Conservation (phyloP, 2,329 filamentous ascomycete species). For the Teratosphaeria epicoccoides region DNA sequence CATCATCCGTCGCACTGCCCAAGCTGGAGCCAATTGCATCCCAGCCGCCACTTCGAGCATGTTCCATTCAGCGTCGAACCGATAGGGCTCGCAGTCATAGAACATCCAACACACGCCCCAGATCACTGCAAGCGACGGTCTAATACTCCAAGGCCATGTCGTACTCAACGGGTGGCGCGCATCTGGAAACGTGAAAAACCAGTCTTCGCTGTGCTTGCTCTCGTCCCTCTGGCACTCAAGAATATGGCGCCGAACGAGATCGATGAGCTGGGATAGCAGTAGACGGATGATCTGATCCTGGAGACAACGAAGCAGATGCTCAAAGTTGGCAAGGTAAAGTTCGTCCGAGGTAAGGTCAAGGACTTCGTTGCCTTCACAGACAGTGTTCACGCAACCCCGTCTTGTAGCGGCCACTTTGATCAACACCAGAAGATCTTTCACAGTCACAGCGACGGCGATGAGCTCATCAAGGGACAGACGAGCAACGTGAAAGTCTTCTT, state of each 20-base stretch:
- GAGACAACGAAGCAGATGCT: constrained; percentile 32
- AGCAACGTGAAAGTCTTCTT: constrained; percentile 21
- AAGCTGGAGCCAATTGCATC: not conserved
- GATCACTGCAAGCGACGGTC: constrained; percentile 25
- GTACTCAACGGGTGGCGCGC: constrained; percentile 24
- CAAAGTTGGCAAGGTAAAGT: constrained; percentile 31
- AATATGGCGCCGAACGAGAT: constrained; percentile 12
- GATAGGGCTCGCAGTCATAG: constrained; percentile 7
- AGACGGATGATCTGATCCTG: constrained; percentile 24
- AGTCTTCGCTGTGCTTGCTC: constrained; percentile 12
- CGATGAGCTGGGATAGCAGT: constrained; percentile 12
- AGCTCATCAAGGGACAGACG: constrained; percentile 22
- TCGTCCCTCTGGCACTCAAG: constrained; percentile 15
- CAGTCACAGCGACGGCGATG: constrained; percentile 19
- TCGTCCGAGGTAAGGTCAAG: constrained; percentile 24
- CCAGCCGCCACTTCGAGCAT: constrained; percentile 1
- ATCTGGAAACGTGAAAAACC: constrained; percentile 24
- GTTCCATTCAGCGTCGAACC: not conserved
- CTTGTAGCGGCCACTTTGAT: constrained; percentile 13
- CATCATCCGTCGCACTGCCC: not conserved
- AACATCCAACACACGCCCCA: constrained; percentile 32
- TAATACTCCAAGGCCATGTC: constrained; percentile 30
- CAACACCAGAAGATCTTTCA: constrained; percentile 25
- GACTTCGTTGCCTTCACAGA: constrained; percentile 22
- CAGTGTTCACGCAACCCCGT: not conserved